Evolutionary conservation across 495 filamentous ascomycete species (phyloP), one percentile per base, ranked within the genome.

Genomic region (Poronia punctata): DNA sequence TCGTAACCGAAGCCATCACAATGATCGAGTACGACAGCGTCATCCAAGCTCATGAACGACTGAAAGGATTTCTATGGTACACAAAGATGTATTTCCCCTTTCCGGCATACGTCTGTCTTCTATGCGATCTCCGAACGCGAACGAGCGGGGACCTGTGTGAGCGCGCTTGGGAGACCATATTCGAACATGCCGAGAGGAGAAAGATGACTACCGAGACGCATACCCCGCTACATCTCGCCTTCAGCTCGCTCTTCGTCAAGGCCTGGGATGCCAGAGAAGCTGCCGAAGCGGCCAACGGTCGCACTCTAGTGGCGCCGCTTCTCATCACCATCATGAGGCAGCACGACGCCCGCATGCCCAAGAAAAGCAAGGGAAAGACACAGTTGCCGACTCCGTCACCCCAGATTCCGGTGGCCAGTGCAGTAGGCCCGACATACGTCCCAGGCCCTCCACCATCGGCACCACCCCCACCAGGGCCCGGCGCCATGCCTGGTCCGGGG

Each of bases 11-110:
- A 35, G 71, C 71, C 7, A 66, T 73, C 11, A 54, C 62, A 33
- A 70, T 69, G 64, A 50, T 76, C 4, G 73, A 76, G 50, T 69
- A 64, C 22, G 72, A 76, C 44, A 71, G 71, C 41, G 51, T 66
- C 28, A 66, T 75, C 35, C 67, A 74, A 44, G 59, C 56, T 6
- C 52, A 58, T 3, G 59, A 67, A 23, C 57, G 45, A 35, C 48
- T 75, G n/a, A 60, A 61, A 15, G 61, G 67, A 12, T 75, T 70
- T 40, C 56, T 60, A 20, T 75, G 72, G 72, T 76, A 74, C 47
- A 71, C 66, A 3, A 57, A 67, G 9, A 62, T 69, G 29, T 65
- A 76, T 46, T 69, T 72, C 20, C 73, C 73, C 12, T 65, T 75
- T 26, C 71, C 68, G 10, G 72, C 67, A 3, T 76, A 74, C 46